Evolutionary conservation across 75 land plant genomes (phyloP), one percentile per base, ranked within the genome.

Genomic region (Picea sitchensis): DNA sequence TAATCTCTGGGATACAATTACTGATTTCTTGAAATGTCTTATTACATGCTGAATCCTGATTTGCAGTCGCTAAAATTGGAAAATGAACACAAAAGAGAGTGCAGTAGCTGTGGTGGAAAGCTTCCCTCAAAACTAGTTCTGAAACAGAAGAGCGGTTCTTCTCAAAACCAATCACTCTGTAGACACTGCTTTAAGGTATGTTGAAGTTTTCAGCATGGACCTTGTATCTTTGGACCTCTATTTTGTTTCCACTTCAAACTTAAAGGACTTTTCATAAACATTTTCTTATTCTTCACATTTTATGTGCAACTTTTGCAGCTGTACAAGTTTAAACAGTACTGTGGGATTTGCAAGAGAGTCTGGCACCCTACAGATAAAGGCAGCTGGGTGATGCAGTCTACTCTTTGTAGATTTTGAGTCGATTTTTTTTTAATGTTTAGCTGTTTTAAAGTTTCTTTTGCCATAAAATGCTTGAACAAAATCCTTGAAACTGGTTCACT

Each of bases 341-440:
- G 99, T 91, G 98, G 94, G 61, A 91, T 95, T 74, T 97, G 98
- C 87, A 97, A 94, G 87, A 93, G 83, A 80, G 91, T 94, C 58
- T 86, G 98, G 94, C 87, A 95, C 85, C 91, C 92, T 54, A 88
- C 87, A 18, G 98, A 94, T 80, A 83, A 90, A 74, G 94, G 93
- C 30, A 89, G 79, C 80, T 97, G 98, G 92, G 99, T 97, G 47
- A 87, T 90, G 83, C 34, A 21, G 21, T 79, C 62, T 20, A 61
- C n/a, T 34, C 23, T 44, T 67, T 4, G 44, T 44, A 8, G 38
- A 18, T 41, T 71, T 71, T 7, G 23, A 18, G 73, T 20, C n/a
- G 7, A 71, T 41, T 44, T 34, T 34, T 34, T 18, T n/a, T 2
- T 8, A 41, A 44, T 71, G 73, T 44, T 41, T 20, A 71, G 73